These are phyloP conservation scores for Apiospora pterosperma DNA, from an alignment of 2,329 filamentous ascomycete species.

Conservation along the genomic window DNA sequence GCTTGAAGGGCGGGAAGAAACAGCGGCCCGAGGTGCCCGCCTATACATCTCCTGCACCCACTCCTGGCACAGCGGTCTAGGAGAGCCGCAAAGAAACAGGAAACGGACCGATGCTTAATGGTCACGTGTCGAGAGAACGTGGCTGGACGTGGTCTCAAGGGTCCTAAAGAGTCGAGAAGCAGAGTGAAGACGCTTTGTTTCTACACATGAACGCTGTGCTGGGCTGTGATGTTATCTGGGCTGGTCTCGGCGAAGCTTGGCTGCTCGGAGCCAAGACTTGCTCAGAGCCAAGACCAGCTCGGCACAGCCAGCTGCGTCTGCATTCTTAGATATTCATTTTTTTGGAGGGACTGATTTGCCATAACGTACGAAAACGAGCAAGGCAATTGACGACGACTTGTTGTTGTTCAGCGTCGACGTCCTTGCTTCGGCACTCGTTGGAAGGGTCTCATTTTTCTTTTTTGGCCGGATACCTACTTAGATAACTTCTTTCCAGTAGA, in stretches of 20 bases:
- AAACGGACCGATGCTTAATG: neutral
- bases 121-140: neutral
- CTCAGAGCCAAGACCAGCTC: neutral
- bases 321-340: slow-evolving; percentile 2
- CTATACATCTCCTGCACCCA: neutral
- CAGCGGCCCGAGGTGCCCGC: slow-evolving; percentile 29
- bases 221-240: neutral
- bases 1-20: slow-evolving; percentile 68
- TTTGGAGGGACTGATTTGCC: neutral
- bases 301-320: neutral
- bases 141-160: slow-evolving; percentile 6
- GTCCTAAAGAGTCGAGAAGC: slow-evolving; percentile 1
- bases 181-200: slow-evolving; percentile 1
- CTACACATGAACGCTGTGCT: neutral
- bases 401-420: neutral
- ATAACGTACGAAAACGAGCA: neutral
- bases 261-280: neutral
- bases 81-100: neutral
- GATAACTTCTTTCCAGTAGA: slow-evolving; percentile 1
- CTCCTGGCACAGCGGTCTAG: slow-evolving; percentile 4
- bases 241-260: neutral
- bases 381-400: neutral
- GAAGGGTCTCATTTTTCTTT: neutral
- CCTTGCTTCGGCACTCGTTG: neutral
- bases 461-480: slow-evolving; percentile 1